Conservation (phyloP, 2,329 filamentous ascomycete genomes). For the Fusarium transvaalense region DNA sequence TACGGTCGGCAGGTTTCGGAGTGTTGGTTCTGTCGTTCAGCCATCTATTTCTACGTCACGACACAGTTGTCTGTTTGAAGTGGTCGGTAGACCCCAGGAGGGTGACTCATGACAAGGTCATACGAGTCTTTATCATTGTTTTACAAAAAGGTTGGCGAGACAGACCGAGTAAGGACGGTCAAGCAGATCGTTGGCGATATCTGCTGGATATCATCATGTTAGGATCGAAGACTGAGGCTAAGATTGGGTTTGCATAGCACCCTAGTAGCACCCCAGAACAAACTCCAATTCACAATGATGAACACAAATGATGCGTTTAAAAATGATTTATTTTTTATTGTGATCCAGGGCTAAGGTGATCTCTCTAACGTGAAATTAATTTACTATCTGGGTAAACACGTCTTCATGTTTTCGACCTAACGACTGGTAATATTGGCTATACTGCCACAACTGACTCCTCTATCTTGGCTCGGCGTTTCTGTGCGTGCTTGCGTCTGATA, state of each 20-base stretch:
- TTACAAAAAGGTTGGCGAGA: slow-evolving; percentile 27
- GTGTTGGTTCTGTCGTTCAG: slow-evolving; percentile 27
- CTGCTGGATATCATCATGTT: slow-evolving; percentile 15
- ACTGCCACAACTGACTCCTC: neutral
- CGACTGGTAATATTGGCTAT: neutral
- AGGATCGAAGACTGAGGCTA: slow-evolving; percentile 12
- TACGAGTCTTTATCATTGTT: slow-evolving; percentile 32
- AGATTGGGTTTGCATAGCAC: slow-evolving; percentile 13
- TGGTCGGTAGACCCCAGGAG: slow-evolving; percentile 33
- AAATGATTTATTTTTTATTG: neutral
- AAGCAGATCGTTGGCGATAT: slow-evolving; percentile 28
- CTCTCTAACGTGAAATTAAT: neutral
- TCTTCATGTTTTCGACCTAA: neutral
- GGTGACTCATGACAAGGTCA: slow-evolving; percentile 33
- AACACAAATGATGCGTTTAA: neutral
- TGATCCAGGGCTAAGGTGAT: neutral
- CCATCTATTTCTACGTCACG: slow-evolving; percentile 30
- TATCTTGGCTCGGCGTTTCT: neutral
- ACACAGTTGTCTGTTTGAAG: slow-evolving; percentile 31
- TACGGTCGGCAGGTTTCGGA: slow-evolving; percentile 33
- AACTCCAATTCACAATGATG: slow-evolving; percentile 47
- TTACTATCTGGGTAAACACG: neutral
- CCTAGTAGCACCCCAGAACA: slow-evolving; percentile 28
- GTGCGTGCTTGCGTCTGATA: neutral
- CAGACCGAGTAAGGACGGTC: slow-evolving; percentile 5